These are phyloP conservation scores for Tephrocybe sp. DNA, from an alignment of 768 basidiomycete genomes.

Conservation along the genomic window DNA sequence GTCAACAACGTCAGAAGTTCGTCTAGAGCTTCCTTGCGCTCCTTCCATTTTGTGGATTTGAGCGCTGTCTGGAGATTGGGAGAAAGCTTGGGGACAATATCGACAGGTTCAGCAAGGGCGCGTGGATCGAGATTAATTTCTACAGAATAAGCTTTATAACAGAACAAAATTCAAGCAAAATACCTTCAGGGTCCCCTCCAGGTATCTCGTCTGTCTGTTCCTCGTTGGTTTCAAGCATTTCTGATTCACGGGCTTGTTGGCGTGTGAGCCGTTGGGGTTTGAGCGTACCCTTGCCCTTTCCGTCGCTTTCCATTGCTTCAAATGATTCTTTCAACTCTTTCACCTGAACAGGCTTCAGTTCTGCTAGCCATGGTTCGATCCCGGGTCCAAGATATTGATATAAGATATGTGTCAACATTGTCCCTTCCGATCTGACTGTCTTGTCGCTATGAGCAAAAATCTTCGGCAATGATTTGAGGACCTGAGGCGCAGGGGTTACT, in stretches of 20 bases:
- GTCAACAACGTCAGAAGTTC: conserved; percentile 71
- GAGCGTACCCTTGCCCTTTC: conserved; percentile 77
- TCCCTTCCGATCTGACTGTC: conserved; percentile 90
- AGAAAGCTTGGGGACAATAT: conserved; percentile 76
- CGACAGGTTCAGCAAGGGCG: conserved; percentile 75
- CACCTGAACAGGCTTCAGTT: conserved; percentile 95
- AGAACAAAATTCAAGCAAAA: conserved; percentile 14
- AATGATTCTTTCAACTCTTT: conserved; percentile 94
- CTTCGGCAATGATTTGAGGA: conserved; percentile 88
- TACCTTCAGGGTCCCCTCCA: conserved; percentile 45
- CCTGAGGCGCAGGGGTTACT: conserved; percentile 66
- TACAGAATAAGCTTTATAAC: conserved; percentile 20
- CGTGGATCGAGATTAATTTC: conserved; percentile 71
- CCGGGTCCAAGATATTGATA: conserved; percentile 86
- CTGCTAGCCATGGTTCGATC: conserved; percentile 80
- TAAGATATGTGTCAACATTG: conserved; percentile 64
- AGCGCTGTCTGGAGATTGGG: conserved; percentile 69
- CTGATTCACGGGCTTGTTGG: conserved; percentile 70
- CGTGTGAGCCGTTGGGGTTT: conserved; percentile 81
- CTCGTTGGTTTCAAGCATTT: conserved; percentile 34
- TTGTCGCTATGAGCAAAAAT: conserved; percentile 96
- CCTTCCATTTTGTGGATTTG: conserved; percentile 96
- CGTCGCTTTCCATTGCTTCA: conserved; percentile 78
- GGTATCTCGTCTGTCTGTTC: conserved; percentile 32
- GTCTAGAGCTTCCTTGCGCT: conserved; percentile 88